A percentile compares a stretch with the other conserved stretches of the same genome.
Conservation (phyloP, 1,284 basidiomycete species). For the Tremellales sp. region DNA sequence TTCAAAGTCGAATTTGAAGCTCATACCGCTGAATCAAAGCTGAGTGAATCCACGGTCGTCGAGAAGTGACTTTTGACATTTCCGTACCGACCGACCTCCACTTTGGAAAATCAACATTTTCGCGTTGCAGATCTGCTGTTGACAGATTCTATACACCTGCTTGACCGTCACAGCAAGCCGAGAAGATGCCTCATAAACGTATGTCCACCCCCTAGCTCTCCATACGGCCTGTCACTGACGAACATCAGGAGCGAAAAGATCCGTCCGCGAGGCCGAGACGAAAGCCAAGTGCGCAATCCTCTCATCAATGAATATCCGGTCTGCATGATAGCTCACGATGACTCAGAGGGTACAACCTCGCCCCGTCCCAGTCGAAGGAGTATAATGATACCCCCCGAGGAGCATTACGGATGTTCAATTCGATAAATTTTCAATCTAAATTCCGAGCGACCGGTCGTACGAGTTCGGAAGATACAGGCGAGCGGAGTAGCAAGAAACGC, state of each 20-base stretch:
- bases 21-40: no score
- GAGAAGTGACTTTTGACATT: no score
- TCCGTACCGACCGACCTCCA: not conserved
- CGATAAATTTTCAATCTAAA: slow-evolving; percentile 27
- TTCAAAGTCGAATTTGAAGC: slow-evolving; percentile 52
- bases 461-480: slow-evolving; percentile 39
- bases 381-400: slow-evolving; percentile 41
- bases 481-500: slow-evolving; percentile 5
- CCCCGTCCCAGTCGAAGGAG: slow-evolving; percentile 20
- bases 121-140: not conserved
- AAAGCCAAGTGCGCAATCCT: slow-evolving; percentile 29
- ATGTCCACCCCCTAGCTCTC: slow-evolving; percentile 9
- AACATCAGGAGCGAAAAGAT: slow-evolving; percentile 41
- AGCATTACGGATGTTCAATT: slow-evolving; percentile 41
- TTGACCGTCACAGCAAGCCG: not conserved
- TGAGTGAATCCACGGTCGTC: no score
- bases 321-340: slow-evolving; percentile 8
- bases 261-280: slow-evolving; percentile 35
- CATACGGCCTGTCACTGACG: slow-evolving; percentile 1
- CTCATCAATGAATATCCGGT: not conserved
- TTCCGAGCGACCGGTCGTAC: slow-evolving; percentile 35
- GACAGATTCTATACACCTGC: not conserved
- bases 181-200: slow-evolving; percentile 47
- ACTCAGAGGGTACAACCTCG: slow-evolving; percentile 38
- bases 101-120: not conserved